A percentile compares a stretch with the other conserved stretches of the same genome.
phyloP scores from a whole-genome alignment of 352 stramenopile species.

The Pythium graminicola region DNA sequence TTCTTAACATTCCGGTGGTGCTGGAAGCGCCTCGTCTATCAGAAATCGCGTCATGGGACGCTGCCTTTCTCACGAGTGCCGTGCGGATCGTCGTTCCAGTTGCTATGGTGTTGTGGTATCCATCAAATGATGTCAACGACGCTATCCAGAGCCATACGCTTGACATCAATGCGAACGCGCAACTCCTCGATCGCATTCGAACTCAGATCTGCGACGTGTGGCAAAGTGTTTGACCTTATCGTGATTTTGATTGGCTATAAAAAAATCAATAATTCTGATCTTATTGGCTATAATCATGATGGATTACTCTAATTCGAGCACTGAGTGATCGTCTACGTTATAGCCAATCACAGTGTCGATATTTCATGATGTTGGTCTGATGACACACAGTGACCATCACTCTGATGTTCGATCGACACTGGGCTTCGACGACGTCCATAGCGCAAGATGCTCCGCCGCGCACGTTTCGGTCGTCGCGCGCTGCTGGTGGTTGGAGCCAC shows the following conservation, averaged over 20 bases:
- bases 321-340: too few relatives aligned
- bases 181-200: slow-evolving; percentile 1
- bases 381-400: too few relatives aligned
- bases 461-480: slow-evolving; percentile 7
- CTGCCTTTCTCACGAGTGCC: slow-evolving; percentile 70
- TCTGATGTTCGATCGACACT: slow-evolving; percentile 9
- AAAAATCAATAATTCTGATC: too few relatives aligned
- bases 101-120: slow-evolving; percentile 9
- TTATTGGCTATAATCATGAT: too few relatives aligned
- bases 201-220: slow-evolving; percentile 14
- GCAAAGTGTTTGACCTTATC: slow-evolving; percentile 5
- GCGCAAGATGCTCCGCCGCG: not conserved
- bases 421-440: not conserved
- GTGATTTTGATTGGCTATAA: slow-evolving; percentile 6
- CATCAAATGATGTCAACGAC: not conserved
- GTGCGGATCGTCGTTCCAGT: slow-evolving; percentile 21
- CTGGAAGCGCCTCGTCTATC: slow-evolving; percentile 45
- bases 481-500: slow-evolving; percentile 8
- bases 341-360: too few relatives aligned
- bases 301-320: too few relatives aligned
- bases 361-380: too few relatives aligned
- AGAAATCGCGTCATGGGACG: slow-evolving; percentile 46
- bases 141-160: slow-evolving; percentile 1
- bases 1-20: slow-evolving; percentile 52
- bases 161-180: not conserved